A percentile compares a stretch with the other conserved stretches of the same genome.
Conservation (phyloP, 169 alveolate genomes). For the Plasmodium relictum region DNA sequence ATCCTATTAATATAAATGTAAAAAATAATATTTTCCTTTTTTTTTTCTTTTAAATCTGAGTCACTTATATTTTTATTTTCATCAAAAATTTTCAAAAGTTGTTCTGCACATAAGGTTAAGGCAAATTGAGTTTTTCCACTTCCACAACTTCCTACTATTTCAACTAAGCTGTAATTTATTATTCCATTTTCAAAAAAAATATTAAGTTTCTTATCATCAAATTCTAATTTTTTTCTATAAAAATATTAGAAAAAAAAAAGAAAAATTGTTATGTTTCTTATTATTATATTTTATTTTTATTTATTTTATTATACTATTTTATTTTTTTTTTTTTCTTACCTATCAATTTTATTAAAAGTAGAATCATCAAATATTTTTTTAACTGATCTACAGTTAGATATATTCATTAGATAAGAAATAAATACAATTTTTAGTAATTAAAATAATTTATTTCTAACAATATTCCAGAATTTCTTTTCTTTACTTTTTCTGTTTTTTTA, state of each 20-base stretch:
- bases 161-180: constrained; percentile 38
- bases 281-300: constrained; percentile 1
- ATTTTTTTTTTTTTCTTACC: constrained; percentile 22
- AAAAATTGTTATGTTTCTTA: background rate
- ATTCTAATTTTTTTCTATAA: constrained; percentile 36
- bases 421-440: background rate
- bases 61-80: background rate
- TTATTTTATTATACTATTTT: background rate
- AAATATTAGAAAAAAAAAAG: background rate
- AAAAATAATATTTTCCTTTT: constrained; percentile 22
- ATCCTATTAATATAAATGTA: constrained; percentile 48
- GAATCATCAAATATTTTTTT: constrained; percentile 35
- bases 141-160: constrained; percentile 47
- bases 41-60: background rate
- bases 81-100: constrained; percentile 24
- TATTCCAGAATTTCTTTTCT: too few species aligned
- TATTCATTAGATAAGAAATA: constrained; percentile 9
- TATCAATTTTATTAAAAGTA: constrained; percentile 41
- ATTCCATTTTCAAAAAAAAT: constrained; percentile 61
- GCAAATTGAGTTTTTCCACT: constrained; percentile 68
- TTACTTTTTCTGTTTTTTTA: too few species aligned
- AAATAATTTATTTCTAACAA: too few species aligned
- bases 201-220: constrained; percentile 45
- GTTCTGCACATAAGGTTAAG: constrained; percentile 53
- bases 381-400: constrained; percentile 43